A percentile compares a stretch with the other conserved stretches of the same genome.
phyloP scores from a whole-genome alignment of 1,284 basidiomycete genomes.

The Puccinia horiana region DNA sequence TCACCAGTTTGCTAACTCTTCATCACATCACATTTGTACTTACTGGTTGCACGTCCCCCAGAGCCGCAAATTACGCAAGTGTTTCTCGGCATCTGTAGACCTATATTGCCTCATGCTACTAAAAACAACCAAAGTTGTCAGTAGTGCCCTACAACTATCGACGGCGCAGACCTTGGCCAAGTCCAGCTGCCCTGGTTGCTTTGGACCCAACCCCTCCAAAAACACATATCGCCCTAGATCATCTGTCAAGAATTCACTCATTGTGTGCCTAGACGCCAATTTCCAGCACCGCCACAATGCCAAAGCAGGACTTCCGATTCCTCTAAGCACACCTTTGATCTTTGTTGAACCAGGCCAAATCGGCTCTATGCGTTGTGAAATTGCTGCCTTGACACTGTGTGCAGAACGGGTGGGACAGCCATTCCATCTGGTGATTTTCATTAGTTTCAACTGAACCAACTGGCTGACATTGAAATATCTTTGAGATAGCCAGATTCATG shows the following conservation, averaged over 20 bases:
- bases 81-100: neutral
- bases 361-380: neutral
- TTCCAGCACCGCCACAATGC: neutral
- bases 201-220: neutral
- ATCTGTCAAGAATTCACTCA: neutral
- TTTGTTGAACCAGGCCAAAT: neutral
- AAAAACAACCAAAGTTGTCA: neutral
- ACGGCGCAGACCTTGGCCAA: neutral
- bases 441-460: neutral
- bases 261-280: conserved; percentile 11
- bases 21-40: neutral
- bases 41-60: neutral
- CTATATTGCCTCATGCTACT: neutral
- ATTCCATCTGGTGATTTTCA: neutral
- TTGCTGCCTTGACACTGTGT: neutral
- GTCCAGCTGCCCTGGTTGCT: neutral
- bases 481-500: no score
- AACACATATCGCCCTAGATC: neutral
- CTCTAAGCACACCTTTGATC: neutral
- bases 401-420: neutral
- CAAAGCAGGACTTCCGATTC: neutral
- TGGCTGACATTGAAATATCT: neutral
- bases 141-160: neutral
- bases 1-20: neutral
- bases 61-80: neutral